Evolutionary conservation across 2,329 filamentous ascomycete genomes (phyloP).

Genomic region (Fusarium sp.): DNA sequence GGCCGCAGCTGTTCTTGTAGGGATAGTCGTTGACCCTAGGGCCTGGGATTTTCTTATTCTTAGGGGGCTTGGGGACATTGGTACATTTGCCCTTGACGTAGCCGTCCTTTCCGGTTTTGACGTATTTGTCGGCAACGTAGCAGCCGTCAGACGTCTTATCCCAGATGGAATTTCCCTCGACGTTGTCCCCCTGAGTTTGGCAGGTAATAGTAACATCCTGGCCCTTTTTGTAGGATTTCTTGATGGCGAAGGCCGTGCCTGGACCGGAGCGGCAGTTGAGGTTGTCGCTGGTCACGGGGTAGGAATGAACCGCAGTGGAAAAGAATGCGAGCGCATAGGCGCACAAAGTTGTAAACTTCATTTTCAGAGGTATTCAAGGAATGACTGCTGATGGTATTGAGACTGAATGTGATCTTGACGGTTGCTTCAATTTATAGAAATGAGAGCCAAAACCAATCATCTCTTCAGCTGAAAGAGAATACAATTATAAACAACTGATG

Average conservation of each 20-base stretch:
- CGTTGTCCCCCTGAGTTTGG: neutral
- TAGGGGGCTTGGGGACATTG: neutral
- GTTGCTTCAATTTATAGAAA: neutral
- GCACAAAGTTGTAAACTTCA: neutral
- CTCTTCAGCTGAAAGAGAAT: neutral
- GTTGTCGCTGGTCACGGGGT: neutral
- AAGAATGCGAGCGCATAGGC: neutral
- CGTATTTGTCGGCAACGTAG: neutral
- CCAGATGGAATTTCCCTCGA: neutral
- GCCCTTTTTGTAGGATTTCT: neutral
- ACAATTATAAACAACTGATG: neutral
- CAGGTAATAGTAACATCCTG: neutral
- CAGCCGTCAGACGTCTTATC: neutral
- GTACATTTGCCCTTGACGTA: neutral
- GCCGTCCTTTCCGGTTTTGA: neutral
- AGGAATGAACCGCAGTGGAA: neutral
- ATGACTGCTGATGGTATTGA: neutral
- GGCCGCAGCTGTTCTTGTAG: neutral
- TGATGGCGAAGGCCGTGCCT: neutral
- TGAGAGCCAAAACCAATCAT: neutral
- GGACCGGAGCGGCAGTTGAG: neutral
- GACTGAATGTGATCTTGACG: neutral
- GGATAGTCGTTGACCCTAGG: neutral
- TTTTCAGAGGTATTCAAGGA: neutral
- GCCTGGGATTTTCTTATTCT: neutral